Conservation (phyloP, 2,329 filamentous ascomycete genomes). For the Venturia pyrina region DNA sequence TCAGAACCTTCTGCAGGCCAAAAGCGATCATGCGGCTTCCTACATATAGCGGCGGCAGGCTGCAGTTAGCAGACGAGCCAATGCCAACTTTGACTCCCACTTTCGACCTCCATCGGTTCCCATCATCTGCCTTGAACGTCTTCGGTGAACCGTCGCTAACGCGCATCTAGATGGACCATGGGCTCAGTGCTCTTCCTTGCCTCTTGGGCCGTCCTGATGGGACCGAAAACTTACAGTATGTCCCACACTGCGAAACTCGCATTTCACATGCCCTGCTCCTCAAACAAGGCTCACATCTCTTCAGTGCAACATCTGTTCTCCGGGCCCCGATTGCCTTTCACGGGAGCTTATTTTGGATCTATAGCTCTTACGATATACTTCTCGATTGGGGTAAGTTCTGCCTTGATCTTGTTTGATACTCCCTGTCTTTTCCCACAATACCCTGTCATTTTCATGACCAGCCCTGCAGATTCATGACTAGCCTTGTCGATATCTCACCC, state of each 20-base stretch:
- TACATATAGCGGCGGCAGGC: constrained; percentile 10
- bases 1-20: constrained; percentile 19
- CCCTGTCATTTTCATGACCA: constrained; percentile 6
- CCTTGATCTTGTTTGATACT: constrained; percentile 14
- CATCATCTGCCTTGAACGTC: constrained; percentile 10
- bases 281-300: constrained; percentile 8
- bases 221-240: constrained; percentile 64
- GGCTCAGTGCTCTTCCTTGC: constrained; percentile 82
- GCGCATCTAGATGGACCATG: constrained; percentile 70
- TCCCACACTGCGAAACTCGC: constrained; percentile 13
- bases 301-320: constrained; percentile 70
- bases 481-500: background rate
- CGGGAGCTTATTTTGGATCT: constrained; percentile 87
- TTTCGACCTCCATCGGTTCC: background rate
- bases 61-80: background rate
- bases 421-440: background rate
- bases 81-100: background rate
- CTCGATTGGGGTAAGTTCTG: constrained; percentile 69
- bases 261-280: constrained; percentile 14
- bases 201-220: constrained; percentile 93
- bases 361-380: constrained; percentile 87
- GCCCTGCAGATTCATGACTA: constrained; percentile 5
- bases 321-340: constrained; percentile 78
- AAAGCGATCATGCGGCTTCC: constrained; percentile 30
- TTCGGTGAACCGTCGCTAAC: constrained; percentile 27